Conservation (phyloP, 768 basidiomycete species). For the Rhizopogon rudus region DNA sequence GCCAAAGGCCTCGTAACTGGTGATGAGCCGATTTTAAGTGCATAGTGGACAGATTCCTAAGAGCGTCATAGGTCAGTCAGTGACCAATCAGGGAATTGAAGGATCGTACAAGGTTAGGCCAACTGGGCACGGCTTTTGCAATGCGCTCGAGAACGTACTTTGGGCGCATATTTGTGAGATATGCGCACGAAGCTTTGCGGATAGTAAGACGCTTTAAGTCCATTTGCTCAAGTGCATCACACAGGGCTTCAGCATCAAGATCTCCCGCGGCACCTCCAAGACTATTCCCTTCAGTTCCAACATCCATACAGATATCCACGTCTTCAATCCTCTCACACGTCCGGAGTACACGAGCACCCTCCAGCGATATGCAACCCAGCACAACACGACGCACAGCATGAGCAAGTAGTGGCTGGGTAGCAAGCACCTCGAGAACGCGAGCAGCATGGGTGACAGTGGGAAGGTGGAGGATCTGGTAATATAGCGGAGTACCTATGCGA, state of each 20-base stretch:
- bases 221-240: slow-evolving; percentile 34
- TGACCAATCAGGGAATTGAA: neutral
- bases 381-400: slow-evolving; percentile 36
- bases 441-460: slow-evolving; percentile 34
- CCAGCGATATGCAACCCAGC: slow-evolving; percentile 36
- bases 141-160: slow-evolving; percentile 40
- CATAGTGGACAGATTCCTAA: slow-evolving; percentile 50
- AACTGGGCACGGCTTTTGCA: slow-evolving; percentile 37
- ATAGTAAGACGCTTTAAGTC: slow-evolving; percentile 43
- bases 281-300: slow-evolving; percentile 1
- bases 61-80: slow-evolving; percentile 3
- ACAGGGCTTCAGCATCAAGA: slow-evolving; percentile 33
- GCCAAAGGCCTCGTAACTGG: slow-evolving; percentile 23
- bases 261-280: slow-evolving; percentile 8
- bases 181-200: slow-evolving; percentile 45
- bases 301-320: slow-evolving; percentile 34
- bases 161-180: slow-evolving; percentile 49
- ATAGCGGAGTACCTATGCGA: slow-evolving; percentile 52
- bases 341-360: slow-evolving; percentile 34
- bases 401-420: slow-evolving; percentile 32
- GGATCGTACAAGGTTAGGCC: slow-evolving; percentile 44
- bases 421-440: slow-evolving; percentile 33
- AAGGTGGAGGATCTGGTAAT: slow-evolving; percentile 50
- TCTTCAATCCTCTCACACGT: slow-evolving; percentile 28
- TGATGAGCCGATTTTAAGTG: slow-evolving; percentile 49